Evolutionary conservation across 2,329 filamentous ascomycete species (phyloP), one percentile per base, ranked within the genome.

Genomic region (Nothophoma quercina): DNA sequence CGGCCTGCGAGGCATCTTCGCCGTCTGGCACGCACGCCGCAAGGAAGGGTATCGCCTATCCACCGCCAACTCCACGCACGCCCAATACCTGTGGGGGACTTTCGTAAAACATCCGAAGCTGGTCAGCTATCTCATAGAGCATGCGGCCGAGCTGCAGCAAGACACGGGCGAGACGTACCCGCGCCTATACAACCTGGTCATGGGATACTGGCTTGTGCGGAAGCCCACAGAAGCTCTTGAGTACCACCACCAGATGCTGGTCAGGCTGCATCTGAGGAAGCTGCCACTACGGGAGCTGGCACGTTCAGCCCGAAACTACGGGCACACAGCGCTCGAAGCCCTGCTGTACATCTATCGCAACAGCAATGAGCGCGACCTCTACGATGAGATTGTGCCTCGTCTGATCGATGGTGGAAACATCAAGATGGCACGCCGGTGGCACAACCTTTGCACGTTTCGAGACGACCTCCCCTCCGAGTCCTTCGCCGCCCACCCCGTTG

Each of bases 51-150:
- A 80, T 19, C 60, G 69, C 18, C 56, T 83, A 9, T 79, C 80
- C 12, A 70, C 63, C 2, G 55, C 60, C 10, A 75, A 76, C 15
- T 67, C 62, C 13, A 44, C 55, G n/a, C 59, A 75, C 4, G 77
- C 79, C 15, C 66, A 75, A 7, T 66, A 65, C 10, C 55, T 84
- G 6, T 83, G 81, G 81, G 64, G 65, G 0, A 75, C 70, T 0
- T 77, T 83, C 39, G 56, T 82, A 36, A 69, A 72, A 42, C 52
- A 77, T 28, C 50, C 59, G 7, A 32, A 61, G 6, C 58, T 79
- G 2, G 60, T 80, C 2, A 29, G 67, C 5, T 62, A 72, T 9
- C 56, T 81, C 8, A 64, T 77, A 10, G 55, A 68, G 1, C 75
- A 82, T 60, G 78, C 75, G 7, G 59, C 75, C 23, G 60, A 75